Evolutionary conservation across 257 asterid genomes (phyloP).

Genomic region (Solanum appendiculatum): DNA sequence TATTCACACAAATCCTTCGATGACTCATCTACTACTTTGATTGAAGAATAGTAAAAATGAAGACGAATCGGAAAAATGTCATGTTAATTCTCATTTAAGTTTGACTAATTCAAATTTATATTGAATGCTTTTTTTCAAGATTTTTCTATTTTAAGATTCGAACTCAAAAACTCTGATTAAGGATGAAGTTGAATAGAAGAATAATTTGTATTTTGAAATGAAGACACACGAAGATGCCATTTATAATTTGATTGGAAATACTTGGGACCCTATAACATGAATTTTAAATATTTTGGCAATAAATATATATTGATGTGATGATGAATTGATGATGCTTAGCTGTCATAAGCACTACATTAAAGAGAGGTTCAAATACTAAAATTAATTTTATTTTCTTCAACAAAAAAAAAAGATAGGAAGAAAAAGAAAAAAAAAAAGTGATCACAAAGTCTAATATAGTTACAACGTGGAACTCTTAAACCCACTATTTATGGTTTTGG

Average conservation of each 20-base stretch:
- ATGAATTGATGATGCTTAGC: neutral
- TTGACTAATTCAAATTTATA: no score
- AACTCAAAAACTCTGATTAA: no score
- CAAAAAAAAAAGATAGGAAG: no score
- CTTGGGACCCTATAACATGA: neutral
- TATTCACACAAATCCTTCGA: neutral
- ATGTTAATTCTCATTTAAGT: no score
- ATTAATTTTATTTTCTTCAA: neutral
- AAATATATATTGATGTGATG: neutral
- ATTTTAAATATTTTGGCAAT: neutral
- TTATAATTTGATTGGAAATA: neutral
- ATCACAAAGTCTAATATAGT: neutral
- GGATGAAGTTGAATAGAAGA: no score
- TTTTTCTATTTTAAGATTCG: accelerated
- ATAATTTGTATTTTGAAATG: neutral
- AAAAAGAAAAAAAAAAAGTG: neutral
- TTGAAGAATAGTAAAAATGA: no score
- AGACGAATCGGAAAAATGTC: no score
- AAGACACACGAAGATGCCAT: neutral
- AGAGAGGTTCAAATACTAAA: neutral
- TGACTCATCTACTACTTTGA: neutral
- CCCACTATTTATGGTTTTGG: neutral
- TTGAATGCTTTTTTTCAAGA: no score
- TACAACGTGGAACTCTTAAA: neutral
- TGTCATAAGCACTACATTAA: neutral